These are phyloP conservation scores for Diaporthe citriasiana DNA, from an alignment of 2,329 filamentous ascomycete genomes.

Conservation along the genomic window DNA sequence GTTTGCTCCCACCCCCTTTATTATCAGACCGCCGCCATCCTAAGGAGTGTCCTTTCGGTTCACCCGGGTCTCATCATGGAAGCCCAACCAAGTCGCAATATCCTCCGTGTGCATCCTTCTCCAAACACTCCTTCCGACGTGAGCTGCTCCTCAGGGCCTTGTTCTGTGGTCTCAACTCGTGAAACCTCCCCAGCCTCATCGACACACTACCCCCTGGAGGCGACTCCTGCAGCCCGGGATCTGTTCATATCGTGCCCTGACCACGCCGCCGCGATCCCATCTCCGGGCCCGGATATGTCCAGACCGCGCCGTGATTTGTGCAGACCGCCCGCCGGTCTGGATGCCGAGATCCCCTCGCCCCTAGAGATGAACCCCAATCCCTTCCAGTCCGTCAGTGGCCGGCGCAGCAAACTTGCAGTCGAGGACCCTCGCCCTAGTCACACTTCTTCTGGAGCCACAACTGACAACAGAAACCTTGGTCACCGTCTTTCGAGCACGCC, in stretches of 20 bases:
- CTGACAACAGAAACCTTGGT: slow-evolving; percentile 6
- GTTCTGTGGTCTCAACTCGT: slow-evolving; percentile 37
- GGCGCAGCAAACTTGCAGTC: background rate
- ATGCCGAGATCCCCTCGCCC: background rate
- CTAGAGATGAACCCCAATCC: slow-evolving; percentile 16
- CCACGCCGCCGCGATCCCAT: background rate
- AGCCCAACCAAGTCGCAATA: slow-evolving; percentile 15
- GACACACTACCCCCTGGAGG: slow-evolving; percentile 24
- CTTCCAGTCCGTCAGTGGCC: slow-evolving; percentile 10
- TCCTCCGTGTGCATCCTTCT: background rate
- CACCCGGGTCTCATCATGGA: slow-evolving; percentile 29
- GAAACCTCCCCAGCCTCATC: slow-evolving; percentile 41
- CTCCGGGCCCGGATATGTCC: background rate
- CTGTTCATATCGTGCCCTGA: background rate
- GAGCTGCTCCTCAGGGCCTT: slow-evolving; percentile 27
- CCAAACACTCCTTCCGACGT: slow-evolving; percentile 31
- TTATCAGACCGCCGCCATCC: slow-evolving; percentile 34
- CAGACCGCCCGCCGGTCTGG: slow-evolving; percentile 11
- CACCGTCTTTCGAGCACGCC: background rate
- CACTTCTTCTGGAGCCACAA: slow-evolving; percentile 10
- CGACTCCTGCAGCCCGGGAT: background rate
- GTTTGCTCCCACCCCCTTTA: slow-evolving; percentile 49
- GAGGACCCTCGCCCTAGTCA: slow-evolving; percentile 20
- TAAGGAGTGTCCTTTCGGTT: background rate
- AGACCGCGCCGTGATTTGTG: slow-evolving; percentile 1